Conservation (phyloP, 345 rosid genomes). For the Durio zibethinus region DNA sequence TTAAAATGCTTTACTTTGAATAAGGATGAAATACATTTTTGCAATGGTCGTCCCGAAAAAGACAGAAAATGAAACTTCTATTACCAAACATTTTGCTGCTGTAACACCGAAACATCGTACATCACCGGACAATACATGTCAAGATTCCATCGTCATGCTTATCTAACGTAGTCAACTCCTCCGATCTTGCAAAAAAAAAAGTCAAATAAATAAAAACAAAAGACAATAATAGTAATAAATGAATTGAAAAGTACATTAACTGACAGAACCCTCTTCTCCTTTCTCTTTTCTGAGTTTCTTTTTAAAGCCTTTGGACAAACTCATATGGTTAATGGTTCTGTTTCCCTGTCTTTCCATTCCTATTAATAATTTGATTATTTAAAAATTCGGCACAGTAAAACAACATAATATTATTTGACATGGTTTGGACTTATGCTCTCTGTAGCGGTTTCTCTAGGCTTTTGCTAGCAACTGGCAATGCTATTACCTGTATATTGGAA, state of each 20-base stretch:
- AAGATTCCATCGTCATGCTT: background rate
- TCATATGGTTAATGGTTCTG: conserved; percentile 14
- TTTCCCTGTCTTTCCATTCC: conserved; percentile 7
- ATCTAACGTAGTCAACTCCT: conserved; percentile 7
- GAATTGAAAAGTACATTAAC: background rate
- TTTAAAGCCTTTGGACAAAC: conserved; percentile 12
- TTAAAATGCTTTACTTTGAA: background rate
- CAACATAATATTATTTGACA: too few relatives aligned
- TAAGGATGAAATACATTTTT: background rate
- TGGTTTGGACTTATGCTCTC: too few relatives aligned
- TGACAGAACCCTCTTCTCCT: background rate
- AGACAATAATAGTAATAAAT: background rate
- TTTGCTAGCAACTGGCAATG: background rate
- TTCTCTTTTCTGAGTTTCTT: background rate
- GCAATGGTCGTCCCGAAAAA: background rate
- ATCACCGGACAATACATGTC: conserved; percentile 3
- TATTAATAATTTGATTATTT: background rate
- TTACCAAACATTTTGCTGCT: background rate
- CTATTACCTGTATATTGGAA: background rate
- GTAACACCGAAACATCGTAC: conserved; percentile 14
- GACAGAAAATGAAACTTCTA: background rate
- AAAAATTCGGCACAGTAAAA: background rate
- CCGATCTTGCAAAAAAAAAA: background rate
- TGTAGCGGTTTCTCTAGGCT: background rate
- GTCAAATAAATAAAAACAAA: background rate